Percentiles rank a stretch among this genome's conserved stretches.
phyloP scores from a whole-genome alignment of 1,139 yeast genomes.

The Candida sojae region DNA sequence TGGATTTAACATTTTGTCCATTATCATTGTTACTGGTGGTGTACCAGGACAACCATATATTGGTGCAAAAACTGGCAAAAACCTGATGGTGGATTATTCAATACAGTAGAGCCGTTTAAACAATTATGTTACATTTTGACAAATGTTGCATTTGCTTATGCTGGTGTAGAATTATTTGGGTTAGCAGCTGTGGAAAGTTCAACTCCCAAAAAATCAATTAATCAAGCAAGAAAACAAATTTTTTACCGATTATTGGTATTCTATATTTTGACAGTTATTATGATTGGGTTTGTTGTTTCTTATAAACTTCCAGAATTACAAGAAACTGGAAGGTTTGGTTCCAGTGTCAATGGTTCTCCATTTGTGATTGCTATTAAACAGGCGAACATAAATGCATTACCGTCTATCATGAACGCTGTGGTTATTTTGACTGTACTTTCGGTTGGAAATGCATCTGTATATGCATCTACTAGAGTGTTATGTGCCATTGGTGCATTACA shows the following conservation, averaged over 20 bases:
- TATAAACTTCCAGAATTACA: slow-evolving; percentile 23
- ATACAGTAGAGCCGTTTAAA: slow-evolving; percentile 26
- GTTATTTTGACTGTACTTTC: slow-evolving; percentile 34
- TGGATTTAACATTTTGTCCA: slow-evolving; percentile 32
- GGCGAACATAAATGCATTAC: slow-evolving; percentile 32
- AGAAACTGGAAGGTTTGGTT: slow-evolving; percentile 14
- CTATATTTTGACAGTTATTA: slow-evolving; percentile 28
- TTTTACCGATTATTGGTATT: slow-evolving; percentile 36
- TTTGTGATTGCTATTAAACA: slow-evolving; percentile 41
- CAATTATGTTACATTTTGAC: slow-evolving; percentile 25
- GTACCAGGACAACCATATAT: slow-evolving; percentile 29
- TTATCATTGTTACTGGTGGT: slow-evolving; percentile 35
- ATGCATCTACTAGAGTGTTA: slow-evolving; percentile 36
- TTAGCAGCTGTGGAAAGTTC: slow-evolving; percentile 37
- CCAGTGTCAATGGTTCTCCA: slow-evolving; percentile 36
- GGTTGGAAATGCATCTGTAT: slow-evolving; percentile 38
- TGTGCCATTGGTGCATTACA: slow-evolving; percentile 37
- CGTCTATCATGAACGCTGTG: slow-evolving; percentile 34
- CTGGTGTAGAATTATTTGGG: slow-evolving; percentile 34
- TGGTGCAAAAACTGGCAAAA: slow-evolving; percentile 36
- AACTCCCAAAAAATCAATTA: slow-evolving; percentile 34
- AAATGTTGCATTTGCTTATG: slow-evolving; percentile 28
- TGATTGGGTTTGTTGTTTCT: slow-evolving; percentile 35
- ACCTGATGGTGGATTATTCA: slow-evolving; percentile 34
- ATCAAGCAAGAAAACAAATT: slow-evolving; percentile 37